phyloP scores from a whole-genome alignment of 2,329 filamentous ascomycete species.

The Beauveria brongniartii region DNA sequence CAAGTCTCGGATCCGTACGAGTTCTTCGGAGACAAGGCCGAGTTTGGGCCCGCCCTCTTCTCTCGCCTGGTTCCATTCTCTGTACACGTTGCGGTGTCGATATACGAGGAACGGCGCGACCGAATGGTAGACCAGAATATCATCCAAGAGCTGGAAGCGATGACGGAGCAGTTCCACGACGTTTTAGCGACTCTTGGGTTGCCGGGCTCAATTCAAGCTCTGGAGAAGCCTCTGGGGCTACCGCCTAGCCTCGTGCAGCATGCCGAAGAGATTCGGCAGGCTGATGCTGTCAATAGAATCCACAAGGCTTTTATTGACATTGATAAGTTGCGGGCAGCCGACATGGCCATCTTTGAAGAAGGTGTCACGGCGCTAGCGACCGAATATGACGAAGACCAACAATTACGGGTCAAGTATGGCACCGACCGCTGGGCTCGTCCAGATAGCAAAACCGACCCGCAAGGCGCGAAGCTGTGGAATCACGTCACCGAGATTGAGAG shows the following conservation, averaged over 20 bases:
- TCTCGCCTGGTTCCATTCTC: slow-evolving; percentile 90
- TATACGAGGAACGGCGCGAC: slow-evolving; percentile 88
- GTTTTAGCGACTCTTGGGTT: slow-evolving; percentile 75
- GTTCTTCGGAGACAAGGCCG: slow-evolving; percentile 68
- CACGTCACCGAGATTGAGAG: slow-evolving; percentile 74
- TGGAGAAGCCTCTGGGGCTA: slow-evolving; percentile 88
- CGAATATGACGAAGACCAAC: slow-evolving; percentile 78
- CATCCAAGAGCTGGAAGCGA: slow-evolving; percentile 70
- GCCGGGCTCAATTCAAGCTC: slow-evolving; percentile 83
- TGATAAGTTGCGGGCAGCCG: slow-evolving; percentile 76
- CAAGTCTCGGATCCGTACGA: slow-evolving; percentile 76
- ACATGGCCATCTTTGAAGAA: slow-evolving; percentile 73
- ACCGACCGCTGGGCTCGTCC: slow-evolving; percentile 76
- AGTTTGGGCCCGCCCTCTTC: slow-evolving; percentile 80
- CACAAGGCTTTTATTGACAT: slow-evolving; percentile 80
- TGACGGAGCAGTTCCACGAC: slow-evolving; percentile 74
- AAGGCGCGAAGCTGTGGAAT: slow-evolving; percentile 60
- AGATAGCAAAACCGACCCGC: slow-evolving; percentile 60
- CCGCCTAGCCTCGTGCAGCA: slow-evolving; percentile 81
- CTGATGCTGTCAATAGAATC: slow-evolving; percentile 72
- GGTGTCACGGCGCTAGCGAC: slow-evolving; percentile 68
- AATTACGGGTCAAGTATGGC: slow-evolving; percentile 68
- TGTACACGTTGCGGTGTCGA: slow-evolving; percentile 88
- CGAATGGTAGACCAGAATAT: slow-evolving; percentile 84
- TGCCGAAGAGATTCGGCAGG: slow-evolving; percentile 87